Evolutionary conservation across 176 grass and related monocot species (phyloP), one percentile per base, ranked within the genome.

Genomic region (Neostapfia colusana): DNA sequence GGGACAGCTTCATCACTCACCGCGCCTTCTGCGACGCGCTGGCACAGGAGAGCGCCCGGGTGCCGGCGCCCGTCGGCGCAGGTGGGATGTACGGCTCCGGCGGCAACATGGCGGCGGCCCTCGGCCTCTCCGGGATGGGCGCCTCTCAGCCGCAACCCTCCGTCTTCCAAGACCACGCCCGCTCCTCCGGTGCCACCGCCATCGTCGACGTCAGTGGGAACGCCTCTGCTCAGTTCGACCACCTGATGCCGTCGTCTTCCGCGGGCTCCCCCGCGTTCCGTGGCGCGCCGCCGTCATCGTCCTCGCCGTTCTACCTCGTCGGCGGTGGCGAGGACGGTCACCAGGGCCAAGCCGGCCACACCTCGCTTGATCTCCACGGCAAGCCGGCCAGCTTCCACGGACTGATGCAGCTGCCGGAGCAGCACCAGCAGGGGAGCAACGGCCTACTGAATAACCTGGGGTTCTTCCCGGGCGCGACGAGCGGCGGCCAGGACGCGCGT

Each of bases 1-100:
- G 93, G 72, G 93, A 97, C 59, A 97, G 93, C 85, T 97, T 97
- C 82, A 92, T 97, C 82, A 97, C 93, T 11, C 93, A 97, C 79
- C 79, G 89, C 16, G 93, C 93, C 15, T 97, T 97, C 81, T 97
- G 89, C 67, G 89, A 97, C 57, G 93, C 93, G 10, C 14, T 97
- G 37, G 89, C 93, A 16, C 93, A 97, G 79, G 93, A 97, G 75
- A 90, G 85, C 44, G 89, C 82, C 0, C 69, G 93, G 27, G 50
- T 90, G 44, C 87, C 87, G n/a, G n/a, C n/a, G 26, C 46, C 81
- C 21, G 65, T 88, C 8, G 50, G 65, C 70, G 63, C 70, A n/a
- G n/a, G n/a, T 56, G 75, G 75, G 40, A 56, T 97, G 6, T 97
- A 90, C 7, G 82, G 61, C 24, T 41, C 79, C 35, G 64, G 67